phyloP scores from a whole-genome alignment of 306 rosid species.

The Senna siamea region DNA sequence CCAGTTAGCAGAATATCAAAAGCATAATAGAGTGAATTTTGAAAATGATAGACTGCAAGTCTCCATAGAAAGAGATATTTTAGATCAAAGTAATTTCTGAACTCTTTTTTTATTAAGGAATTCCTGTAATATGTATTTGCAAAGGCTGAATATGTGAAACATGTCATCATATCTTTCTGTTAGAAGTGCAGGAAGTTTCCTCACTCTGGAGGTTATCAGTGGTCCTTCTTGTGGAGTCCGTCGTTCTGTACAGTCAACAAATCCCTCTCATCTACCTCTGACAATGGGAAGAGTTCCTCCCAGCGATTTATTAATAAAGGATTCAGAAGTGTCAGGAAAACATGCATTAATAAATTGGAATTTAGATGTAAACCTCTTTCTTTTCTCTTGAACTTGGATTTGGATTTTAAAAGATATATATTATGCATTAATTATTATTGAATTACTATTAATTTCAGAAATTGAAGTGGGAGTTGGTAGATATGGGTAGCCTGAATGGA shows the following conservation, averaged over 20 bases:
- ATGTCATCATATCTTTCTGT: constrained; percentile 63
- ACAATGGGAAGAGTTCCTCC: constrained; percentile 88
- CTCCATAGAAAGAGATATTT: constrained; percentile 41
- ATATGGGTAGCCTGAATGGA: constrained; percentile 98
- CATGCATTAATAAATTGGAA: constrained; percentile 91
- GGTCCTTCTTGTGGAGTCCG: constrained; percentile 82
- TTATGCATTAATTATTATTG: constrained; percentile 33
- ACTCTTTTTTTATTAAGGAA: constrained; percentile 34
- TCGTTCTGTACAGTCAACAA: constrained; percentile 60
- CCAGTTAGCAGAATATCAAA: constrained; percentile 55
- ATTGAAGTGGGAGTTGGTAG: constrained; percentile 94
- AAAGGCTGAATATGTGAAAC: constrained; percentile 47
- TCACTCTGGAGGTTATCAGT: constrained; percentile 83
- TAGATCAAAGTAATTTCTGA: constrained; percentile 78
- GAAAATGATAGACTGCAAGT: constrained; percentile 53
- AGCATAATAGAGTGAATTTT: constrained; percentile 37
- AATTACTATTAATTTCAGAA: constrained; percentile 57
- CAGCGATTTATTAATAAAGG: constrained; percentile 75
- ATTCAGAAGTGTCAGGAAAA: constrained; percentile 94
- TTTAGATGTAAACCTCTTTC: constrained; percentile 61
- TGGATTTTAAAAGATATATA: constrained; percentile 29
- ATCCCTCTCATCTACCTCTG: constrained; percentile 64
- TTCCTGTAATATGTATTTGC: constrained; percentile 32
- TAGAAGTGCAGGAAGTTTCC: constrained; percentile 96
- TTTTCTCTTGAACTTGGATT: constrained; percentile 37